Evolutionary conservation across 208 protist genomes (phyloP).

Genomic region (Trypanosoma boissoni): DNA sequence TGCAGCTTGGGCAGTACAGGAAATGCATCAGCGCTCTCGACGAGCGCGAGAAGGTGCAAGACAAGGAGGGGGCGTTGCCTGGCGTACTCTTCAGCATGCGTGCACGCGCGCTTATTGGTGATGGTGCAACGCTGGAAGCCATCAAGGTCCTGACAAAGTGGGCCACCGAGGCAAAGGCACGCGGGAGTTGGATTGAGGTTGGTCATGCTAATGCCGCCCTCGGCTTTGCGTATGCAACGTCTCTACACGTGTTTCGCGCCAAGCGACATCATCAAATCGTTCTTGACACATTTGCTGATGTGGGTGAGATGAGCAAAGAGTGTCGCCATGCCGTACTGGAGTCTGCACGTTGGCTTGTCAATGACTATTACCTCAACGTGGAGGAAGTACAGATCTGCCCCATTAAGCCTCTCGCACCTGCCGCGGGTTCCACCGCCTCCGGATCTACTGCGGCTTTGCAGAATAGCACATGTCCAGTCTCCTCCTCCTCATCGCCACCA

Average conservation of each 20-base stretch:
- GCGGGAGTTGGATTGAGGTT: conserved; percentile 59
- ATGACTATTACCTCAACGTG: conserved; percentile 79
- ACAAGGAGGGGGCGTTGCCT: conserved; percentile 68
- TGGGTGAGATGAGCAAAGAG: conserved; percentile 31
- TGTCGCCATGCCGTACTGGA: conserved; percentile 45
- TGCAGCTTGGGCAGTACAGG: conserved; percentile 81
- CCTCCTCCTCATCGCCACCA: too few relatives aligned
- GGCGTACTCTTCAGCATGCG: conserved; percentile 64
- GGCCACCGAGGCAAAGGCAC: conserved; percentile 63
- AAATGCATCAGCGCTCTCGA: conserved; percentile 70
- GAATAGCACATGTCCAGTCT: too few relatives aligned
- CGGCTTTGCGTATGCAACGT: conserved; percentile 53
- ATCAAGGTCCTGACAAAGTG: conserved; percentile 79
- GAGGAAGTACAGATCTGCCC: conserved; percentile 51
- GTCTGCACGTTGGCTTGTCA: conserved; percentile 79
- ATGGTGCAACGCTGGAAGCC: conserved; percentile 51
- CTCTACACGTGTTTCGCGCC: conserved; percentile 55
- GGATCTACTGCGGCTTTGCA: too few relatives aligned
- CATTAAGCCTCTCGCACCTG: neutral
- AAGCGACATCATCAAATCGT: conserved; percentile 57
- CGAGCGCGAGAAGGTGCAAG: conserved; percentile 79
- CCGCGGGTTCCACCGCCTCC: too few relatives aligned
- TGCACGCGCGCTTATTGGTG: conserved; percentile 66
- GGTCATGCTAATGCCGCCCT: conserved; percentile 66
- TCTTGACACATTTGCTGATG: conserved; percentile 44